These are phyloP conservation scores for Aspergillus quadrilineatus DNA, from an alignment of 2,329 filamentous ascomycete species.

Conservation along the genomic window DNA sequence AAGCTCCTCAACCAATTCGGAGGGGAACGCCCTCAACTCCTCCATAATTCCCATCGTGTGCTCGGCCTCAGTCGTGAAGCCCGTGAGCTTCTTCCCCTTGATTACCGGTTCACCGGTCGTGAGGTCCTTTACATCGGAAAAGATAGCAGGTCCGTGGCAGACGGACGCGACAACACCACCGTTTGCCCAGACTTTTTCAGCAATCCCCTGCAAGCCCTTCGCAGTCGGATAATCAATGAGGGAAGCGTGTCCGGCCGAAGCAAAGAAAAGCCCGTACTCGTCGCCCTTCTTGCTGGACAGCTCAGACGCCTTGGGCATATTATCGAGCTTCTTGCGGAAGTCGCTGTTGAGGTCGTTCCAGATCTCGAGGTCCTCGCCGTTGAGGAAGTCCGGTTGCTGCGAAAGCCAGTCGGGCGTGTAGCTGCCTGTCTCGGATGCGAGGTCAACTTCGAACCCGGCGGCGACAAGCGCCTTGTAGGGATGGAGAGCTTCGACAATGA, in stretches of 20 bases:
- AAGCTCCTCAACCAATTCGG: slow-evolving; percentile 7
- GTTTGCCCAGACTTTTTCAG: slow-evolving; percentile 28
- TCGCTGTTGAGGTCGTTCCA: slow-evolving; percentile 45
- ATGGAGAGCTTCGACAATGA: slow-evolving; percentile 11
- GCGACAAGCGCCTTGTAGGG: slow-evolving; percentile 1
- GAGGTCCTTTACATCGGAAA: background rate
- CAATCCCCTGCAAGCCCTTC: slow-evolving; percentile 26
- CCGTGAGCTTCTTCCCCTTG: slow-evolving; percentile 4
- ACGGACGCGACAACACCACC: slow-evolving; percentile 29
- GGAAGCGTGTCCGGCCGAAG: slow-evolving; percentile 42
- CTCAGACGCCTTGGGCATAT: background rate
- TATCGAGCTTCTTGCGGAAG: slow-evolving; percentile 31
- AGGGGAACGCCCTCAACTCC: background rate
- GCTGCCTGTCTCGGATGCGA: slow-evolving; percentile 47
- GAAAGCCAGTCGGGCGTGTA: slow-evolving; percentile 49
- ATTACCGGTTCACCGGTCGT: slow-evolving; percentile 1
- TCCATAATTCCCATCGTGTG: slow-evolving; percentile 4
- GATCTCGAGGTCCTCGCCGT: slow-evolving; percentile 38
- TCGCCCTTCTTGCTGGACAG: background rate
- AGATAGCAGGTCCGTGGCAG: slow-evolving; percentile 11
- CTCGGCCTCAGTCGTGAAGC: slow-evolving; percentile 10
- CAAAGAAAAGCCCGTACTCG: slow-evolving; percentile 42
- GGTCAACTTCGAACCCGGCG: slow-evolving; percentile 45
- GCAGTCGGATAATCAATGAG: slow-evolving; percentile 44
- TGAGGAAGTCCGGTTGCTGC: slow-evolving; percentile 44